Conservation (phyloP, 306 rosid genomes). For the Ochetophila trinervis region DNA sequence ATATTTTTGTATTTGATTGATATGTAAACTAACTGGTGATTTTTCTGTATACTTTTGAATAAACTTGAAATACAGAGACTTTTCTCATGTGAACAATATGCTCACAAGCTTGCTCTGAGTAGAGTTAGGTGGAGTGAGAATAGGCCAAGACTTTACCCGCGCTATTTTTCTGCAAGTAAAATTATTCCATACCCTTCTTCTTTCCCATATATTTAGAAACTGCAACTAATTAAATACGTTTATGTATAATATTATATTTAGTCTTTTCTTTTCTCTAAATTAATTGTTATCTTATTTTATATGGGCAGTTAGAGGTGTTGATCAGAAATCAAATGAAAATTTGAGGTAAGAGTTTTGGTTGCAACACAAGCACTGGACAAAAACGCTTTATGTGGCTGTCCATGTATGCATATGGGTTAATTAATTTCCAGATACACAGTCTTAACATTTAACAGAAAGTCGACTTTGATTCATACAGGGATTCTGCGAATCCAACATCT, state of each 20-base stretch:
- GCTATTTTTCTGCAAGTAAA: slow-evolving; percentile 55
- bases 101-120: slow-evolving; percentile 54
- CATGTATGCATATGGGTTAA: neutral
- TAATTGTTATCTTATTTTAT: neutral
- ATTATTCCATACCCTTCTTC: slow-evolving; percentile 24
- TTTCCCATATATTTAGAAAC: slow-evolving; percentile 7
- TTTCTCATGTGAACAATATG: slow-evolving; percentile 57
- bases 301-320: slow-evolving; percentile 26
- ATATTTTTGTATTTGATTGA: neutral
- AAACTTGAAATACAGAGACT: slow-evolving; percentile 51
- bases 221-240: neutral
- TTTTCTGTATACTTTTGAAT: neutral
- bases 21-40: neutral
- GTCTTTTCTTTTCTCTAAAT: neutral
- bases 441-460: neutral
- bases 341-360: slow-evolving; percentile 24
- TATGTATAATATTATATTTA: neutral
- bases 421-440: too few relatives aligned
- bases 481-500: slow-evolving; percentile 14
- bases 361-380: neutral
- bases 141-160: slow-evolving; percentile 46
- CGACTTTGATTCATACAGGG: slow-evolving; percentile 35
- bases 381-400: neutral
- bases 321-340: slow-evolving; percentile 32
- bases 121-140: slow-evolving; percentile 53